Evolutionary conservation across 2,329 filamentous ascomycete genomes (phyloP), one percentile per base, ranked within the genome.

Genomic region (Colletotrichum paranaense): DNA sequence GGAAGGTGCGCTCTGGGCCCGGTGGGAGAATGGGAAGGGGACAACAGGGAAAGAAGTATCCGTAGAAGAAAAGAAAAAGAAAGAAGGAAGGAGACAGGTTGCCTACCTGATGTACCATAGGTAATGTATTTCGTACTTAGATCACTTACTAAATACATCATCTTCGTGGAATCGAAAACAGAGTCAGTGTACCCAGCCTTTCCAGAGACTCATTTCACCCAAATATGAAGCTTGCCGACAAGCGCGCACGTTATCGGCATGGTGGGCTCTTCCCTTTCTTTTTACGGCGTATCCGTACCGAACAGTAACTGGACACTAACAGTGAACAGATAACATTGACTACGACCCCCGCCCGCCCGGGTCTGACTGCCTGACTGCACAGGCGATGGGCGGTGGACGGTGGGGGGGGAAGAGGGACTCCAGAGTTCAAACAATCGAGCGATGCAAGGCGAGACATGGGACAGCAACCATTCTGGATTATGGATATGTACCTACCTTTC

Each of bases 141-240:
- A 35, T 35, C 32, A 35, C 11, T 12, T 9, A 32, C 30, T 11
- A 32, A 32, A 32, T 49, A 9, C 16, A 52, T 59, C 26, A 22
- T 52, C 11, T 16, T n/a, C 19, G 19, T n/a, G 38, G 26, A 11
- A 16, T 28, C 59, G 24, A 30, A 5, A 14, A 56, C 9, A 26
- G 42, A 42, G 38, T 19, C 38, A 42, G 38, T 42, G 12, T 38
- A 14, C 35, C 3, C 5, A 26, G 24, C 30, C n/a, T 26, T 16
- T 63, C 60, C n/a, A 35, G n/a, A 63, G n/a, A 30, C 26, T 64
- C 62, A 38, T 64, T 64, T 64, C 49, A 28, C 19, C n/a, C 14
- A 55, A 14, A 55, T 19, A 28, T 55, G 49, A 26, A 55, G 26
- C 49, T 26, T 64, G 28, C 38, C 46, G 9, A 22, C 49, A 38